Base-by-base conservation (phyloP, 2,329 filamentous ascomycete species). In the Neophaeococcomyces mojaviensis region DNA sequence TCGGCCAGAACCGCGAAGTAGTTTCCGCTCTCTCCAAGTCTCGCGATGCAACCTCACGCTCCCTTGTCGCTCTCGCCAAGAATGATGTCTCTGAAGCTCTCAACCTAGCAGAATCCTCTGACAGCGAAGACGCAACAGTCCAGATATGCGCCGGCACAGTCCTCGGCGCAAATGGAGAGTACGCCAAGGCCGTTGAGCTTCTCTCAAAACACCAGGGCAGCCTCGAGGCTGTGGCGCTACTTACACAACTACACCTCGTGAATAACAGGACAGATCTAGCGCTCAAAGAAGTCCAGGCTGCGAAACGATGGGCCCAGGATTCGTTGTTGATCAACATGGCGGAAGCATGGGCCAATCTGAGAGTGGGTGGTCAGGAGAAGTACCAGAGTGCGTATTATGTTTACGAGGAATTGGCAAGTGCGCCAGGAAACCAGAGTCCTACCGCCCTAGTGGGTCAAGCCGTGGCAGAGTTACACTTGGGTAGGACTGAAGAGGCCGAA, bases 381-480 rank as follows among this genome's bases (percentile, higher is more conserved):
- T 97, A 97, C 68, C 92, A 97, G 62, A 86, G 92, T 61, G 84
- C 90, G 15, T 97, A 94, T 68, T 97, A 98, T 73, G 90, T 97
- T 50, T 97, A 88, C 61, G 90, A 97, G 68, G 92, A 98, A 67
- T 79, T 97, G 39, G 90, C 92, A 3, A 87, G 94, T 62, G 83
- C 86, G 22, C 84, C 88, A 2, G 81, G 86, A 26, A 88, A 86
- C 15, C 82, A 87, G 39, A 86, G 86, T 13, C 75, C 82, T 43
- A 75, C 82, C 55, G 84, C 80, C 15, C 77, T 96, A 46, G 80
- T 95, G 50, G 83, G 87, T 16, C 92, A 97, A 69, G 90, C 89
- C 20, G 81, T 97, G 20, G 84, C 87, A 19, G 90, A 98, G 66
- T 71, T 97, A 44, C 92, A 97, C 62, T 80, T 97, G 22, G 89